Base-by-base conservation (phyloP, 352 stramenopile genomes). In the Hyaloperonospora brassicae region DNA sequence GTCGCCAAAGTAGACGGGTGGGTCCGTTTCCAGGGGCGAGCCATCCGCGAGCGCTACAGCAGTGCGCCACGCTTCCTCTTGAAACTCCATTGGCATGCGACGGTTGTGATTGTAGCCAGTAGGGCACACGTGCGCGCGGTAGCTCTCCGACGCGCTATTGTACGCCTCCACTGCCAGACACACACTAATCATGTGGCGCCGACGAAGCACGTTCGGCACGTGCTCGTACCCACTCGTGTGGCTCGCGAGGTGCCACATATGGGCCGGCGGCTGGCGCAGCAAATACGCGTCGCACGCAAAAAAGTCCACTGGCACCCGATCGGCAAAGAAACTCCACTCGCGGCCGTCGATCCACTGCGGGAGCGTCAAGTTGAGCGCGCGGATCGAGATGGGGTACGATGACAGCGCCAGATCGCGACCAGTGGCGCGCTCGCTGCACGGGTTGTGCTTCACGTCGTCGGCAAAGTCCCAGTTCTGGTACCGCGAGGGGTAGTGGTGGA, bases 401-500 rank as follows among this genome's bases (percentile, higher is more conserved):
- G 68, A 53, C n/a, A 90, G 46, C 9, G 72, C 76, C n/a, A 84
- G 57, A 41, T 75, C 65, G 5, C 61, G 51, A 5, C 49, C 48
- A 36, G 64, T 43, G 0, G 68, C 61, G 0, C 44, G 66, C 46
- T 79, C 68, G n/a, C 72, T 72, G 57, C 78, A 86, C 5, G 80
- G 83, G 38, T 93, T 91, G 63, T 82, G 66, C 53, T 84, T 73
- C 43, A 88, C 72, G 41, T 91, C 77, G 47, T 93, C 83, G 3
- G 79, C 80, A 56, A 91, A 89, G 50, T 93, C 80, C 83, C 83
- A 93, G 66, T 93, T 91, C 54, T 91, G 80, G 51, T 88, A 90
- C 3, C 82, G 80, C 44, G 80, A 93, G 21, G 76, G 66, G 50
- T 91, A 93, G 52, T 87, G 68, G 52, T 87, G 79, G 7, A 93